phyloP scores from a whole-genome alignment of 306 rosid species.

The Mimosa bimucronata region DNA sequence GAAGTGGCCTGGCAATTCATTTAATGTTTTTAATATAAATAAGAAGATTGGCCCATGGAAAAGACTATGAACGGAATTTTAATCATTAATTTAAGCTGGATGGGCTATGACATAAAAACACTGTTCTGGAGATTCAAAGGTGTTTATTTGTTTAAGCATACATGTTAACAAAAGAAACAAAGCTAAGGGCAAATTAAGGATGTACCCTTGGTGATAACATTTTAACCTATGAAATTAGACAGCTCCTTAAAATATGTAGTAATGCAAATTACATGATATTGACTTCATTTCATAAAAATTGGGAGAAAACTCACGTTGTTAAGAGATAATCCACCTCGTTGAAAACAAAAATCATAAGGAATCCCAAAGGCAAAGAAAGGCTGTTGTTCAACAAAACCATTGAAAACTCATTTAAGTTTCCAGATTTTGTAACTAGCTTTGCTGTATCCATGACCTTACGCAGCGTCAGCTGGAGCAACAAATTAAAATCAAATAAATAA shows the following conservation, averaged over 20 bases:
- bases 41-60: slow-evolving; percentile 15
- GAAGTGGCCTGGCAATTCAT: slow-evolving; percentile 77
- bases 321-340: slow-evolving; percentile 90
- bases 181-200: slow-evolving; percentile 14
- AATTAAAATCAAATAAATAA: slow-evolving; percentile 32
- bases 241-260: slow-evolving; percentile 14
- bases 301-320: slow-evolving; percentile 68
- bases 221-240: slow-evolving; percentile 23
- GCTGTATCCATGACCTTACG: slow-evolving; percentile 97
- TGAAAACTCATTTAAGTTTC: slow-evolving; percentile 90
- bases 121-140: slow-evolving; percentile 24
- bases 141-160: slow-evolving; percentile 1
- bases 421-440: slow-evolving; percentile 83
- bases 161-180: slow-evolving; percentile 12
- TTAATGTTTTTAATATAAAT: slow-evolving; percentile 30
- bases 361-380: slow-evolving; percentile 92
- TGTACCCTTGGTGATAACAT: slow-evolving; percentile 16
- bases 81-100: slow-evolving; percentile 11
- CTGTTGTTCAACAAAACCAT: slow-evolving; percentile 97
- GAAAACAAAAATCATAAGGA: slow-evolving; percentile 71
- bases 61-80: slow-evolving; percentile 15
- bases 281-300: slow-evolving; percentile 23
- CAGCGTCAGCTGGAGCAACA: slow-evolving; percentile 74
- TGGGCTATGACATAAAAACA: slow-evolving; percentile 22
- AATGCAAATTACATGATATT: slow-evolving; percentile 22